phyloP scores from a whole-genome alignment of 2,329 filamentous ascomycete species.

The Fulvia fulva region DNA sequence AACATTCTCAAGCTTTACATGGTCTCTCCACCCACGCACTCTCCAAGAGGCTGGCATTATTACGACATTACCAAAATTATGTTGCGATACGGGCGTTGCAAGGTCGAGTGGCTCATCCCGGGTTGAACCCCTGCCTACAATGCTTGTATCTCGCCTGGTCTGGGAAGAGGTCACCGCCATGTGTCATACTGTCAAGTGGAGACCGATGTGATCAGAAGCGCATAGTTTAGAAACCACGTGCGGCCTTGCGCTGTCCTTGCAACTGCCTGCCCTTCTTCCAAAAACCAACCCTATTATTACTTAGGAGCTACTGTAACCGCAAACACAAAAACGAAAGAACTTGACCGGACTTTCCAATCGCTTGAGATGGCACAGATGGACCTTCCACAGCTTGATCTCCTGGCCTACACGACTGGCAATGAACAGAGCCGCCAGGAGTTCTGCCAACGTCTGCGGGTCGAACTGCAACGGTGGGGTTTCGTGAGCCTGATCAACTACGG shows the following conservation, averaged over 20 bases:
- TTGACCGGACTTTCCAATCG: neutral
- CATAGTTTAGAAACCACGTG: neutral
- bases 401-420: conserved; percentile 4
- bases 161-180: neutral
- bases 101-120: neutral
- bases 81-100: neutral
- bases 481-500: conserved; percentile 12
- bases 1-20: neutral
- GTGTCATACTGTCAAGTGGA: neutral
- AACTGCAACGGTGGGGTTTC: conserved; percentile 13
- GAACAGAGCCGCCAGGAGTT: conserved; percentile 2
- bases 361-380: neutral
- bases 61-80: neutral
- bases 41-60: neutral
- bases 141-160: neutral
- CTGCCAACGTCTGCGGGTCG: conserved; percentile 1
- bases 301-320: neutral
- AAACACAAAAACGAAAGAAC: neutral
- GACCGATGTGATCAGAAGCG: neutral
- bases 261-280: neutral
- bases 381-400: conserved; percentile 10
- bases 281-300: neutral
- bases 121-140: neutral
- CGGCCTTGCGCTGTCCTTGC: neutral
- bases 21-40: neutral